Percentiles rank a stretch among this genome's conserved stretches.
Evolutionary conservation across 2,329 filamentous ascomycete genomes (phyloP).

Genomic region (Penicillium sp.): DNA sequence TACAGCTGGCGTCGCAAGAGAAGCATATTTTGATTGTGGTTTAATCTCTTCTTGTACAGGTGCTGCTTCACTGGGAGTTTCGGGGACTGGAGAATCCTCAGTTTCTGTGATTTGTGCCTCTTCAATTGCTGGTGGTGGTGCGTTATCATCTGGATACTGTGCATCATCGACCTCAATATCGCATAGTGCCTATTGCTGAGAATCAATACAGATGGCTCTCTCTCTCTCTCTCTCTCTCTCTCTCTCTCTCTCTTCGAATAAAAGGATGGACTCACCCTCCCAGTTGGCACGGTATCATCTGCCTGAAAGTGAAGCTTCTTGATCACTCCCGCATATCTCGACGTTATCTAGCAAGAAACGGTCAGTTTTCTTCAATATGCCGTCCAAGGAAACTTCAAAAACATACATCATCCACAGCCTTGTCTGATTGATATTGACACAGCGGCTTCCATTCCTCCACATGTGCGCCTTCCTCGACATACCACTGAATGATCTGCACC

Average conservation of each 20-base stretch:
- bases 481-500: conserved; percentile 99
- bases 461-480: conserved; percentile 88
- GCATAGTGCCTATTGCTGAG: conserved; percentile 64
- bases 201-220: neutral
- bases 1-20: conserved; percentile 86
- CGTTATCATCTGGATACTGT: conserved; percentile 58
- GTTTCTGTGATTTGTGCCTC: conserved; percentile 13
- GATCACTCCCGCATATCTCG: conserved; percentile 88
- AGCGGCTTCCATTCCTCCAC: conserved; percentile 98
- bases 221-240: too few relatives aligned
- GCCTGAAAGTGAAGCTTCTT: conserved; percentile 95
- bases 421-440: conserved; percentile 98
- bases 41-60: conserved; percentile 11
- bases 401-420: conserved; percentile 64
- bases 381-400: conserved; percentile 39
- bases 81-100: neutral
- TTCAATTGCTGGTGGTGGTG: conserved; percentile 19
- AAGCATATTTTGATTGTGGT: conserved; percentile 58
- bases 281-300: conserved; percentile 93
- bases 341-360: conserved; percentile 69
- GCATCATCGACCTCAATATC: conserved; percentile 90
- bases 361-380: neutral
- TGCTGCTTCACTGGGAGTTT: conserved; percentile 16
- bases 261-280: conserved; percentile 49
- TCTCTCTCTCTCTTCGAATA: too few relatives aligned